Evolutionary conservation across 1,284 basidiomycete species (phyloP).

Genomic region (Apiotrichum porosum): DNA sequence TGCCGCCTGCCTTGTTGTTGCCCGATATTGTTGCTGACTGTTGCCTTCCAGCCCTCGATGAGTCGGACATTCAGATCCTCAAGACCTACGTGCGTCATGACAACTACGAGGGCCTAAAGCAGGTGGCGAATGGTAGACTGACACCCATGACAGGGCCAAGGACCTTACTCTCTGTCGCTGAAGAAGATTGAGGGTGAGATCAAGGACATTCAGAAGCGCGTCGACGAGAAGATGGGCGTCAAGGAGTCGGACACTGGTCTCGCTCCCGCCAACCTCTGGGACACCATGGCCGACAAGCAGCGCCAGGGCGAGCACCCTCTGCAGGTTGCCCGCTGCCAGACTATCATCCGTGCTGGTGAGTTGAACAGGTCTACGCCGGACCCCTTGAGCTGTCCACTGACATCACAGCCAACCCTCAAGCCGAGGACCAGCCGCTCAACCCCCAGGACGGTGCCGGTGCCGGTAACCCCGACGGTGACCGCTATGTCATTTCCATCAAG

Average conservation of each 20-base stretch:
- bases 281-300: constrained; percentile 72
- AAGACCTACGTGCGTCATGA: constrained; percentile 78
- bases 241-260: constrained; percentile 98
- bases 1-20: too few species aligned
- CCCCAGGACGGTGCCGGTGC: constrained; percentile 48
- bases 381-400: background rate
- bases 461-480: constrained; percentile 73
- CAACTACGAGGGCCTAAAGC: too few species aligned
- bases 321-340: constrained; percentile 97
- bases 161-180: constrained; percentile 84
- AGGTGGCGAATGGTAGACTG: background rate
- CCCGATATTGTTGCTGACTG: constrained; percentile 78
- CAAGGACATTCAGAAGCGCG: constrained; percentile 92
- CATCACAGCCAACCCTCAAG: constrained; percentile 58
- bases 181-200: constrained; percentile 91
- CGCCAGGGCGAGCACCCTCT: constrained; percentile 87
- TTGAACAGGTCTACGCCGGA: background rate
- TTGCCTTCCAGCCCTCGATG: constrained; percentile 71
- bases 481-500: constrained; percentile 99
- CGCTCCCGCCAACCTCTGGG: constrained; percentile 95
- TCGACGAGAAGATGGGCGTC: constrained; percentile 96
- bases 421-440: constrained; percentile 51
- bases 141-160: constrained; percentile 70
- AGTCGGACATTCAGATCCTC: constrained; percentile 97
- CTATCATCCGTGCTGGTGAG: constrained; percentile 75